A percentile compares a stretch with the other conserved stretches of the same genome.
Conservation (phyloP, 306 rosid genomes). For the Inga oerstediana region DNA sequence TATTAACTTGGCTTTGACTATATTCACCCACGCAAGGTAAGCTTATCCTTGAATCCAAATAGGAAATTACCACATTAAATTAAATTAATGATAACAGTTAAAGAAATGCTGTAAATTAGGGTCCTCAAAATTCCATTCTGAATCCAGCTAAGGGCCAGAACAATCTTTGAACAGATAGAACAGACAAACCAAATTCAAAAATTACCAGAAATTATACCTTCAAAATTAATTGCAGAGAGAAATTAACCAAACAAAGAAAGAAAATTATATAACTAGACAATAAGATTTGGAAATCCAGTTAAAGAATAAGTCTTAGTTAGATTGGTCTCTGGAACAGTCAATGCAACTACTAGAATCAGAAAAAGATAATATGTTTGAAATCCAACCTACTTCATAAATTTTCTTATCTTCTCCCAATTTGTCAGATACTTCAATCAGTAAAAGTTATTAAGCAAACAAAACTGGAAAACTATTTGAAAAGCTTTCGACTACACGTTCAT, state of each 20-base stretch:
- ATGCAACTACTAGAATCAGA: background rate
- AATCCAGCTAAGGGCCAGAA: conserved; percentile 13
- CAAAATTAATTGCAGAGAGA: background rate
- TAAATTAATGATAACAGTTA: background rate
- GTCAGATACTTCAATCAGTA: background rate
- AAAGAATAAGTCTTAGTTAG: background rate
- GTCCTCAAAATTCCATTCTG: conserved; percentile 6
- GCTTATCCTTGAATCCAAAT: conserved; percentile 9
- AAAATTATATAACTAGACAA: background rate
- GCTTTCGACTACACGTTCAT: conserved; percentile 9
- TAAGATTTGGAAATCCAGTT: conserved; percentile 23
- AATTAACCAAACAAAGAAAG: background rate
- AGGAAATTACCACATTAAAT: background rate
- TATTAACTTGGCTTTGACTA: background rate
- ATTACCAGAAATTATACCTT: conserved; percentile 15
- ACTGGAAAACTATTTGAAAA: conserved; percentile 1
- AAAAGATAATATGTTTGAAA: conserved; percentile 13
- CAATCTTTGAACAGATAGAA: background rate
- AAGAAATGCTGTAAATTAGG: conserved; percentile 29
- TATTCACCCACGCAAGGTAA: background rate
- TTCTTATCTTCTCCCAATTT: background rate
- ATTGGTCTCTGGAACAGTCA: background rate
- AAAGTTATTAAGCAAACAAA: background rate
- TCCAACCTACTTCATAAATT: background rate
- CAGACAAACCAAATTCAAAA: background rate